Conservation (phyloP, 2,329 filamentous ascomycete species). For the Ceratocystis destructans region DNA sequence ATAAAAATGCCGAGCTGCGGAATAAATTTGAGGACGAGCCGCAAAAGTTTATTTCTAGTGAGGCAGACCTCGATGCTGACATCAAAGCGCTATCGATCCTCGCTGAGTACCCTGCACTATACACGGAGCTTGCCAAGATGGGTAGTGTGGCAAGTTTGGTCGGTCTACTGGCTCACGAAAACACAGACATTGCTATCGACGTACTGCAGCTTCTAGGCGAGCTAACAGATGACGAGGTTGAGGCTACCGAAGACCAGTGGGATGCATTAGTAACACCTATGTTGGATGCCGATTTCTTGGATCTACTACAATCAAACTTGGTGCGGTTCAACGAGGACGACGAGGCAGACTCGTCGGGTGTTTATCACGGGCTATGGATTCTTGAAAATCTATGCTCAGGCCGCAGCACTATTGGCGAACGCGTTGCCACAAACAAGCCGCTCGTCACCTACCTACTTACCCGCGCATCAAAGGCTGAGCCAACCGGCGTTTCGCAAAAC, state of each 20-base stretch:
- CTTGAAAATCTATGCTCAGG: constrained; percentile 77
- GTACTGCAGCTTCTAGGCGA: constrained; percentile 82
- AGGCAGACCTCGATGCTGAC: constrained; percentile 79
- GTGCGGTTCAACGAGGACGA: constrained; percentile 61
- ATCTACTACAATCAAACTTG: constrained; percentile 65
- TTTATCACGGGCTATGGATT: constrained; percentile 73
- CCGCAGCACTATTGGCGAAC: constrained; percentile 47
- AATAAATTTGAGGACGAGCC: constrained; percentile 73
- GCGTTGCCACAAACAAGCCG: constrained; percentile 53
- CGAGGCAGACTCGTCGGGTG: constrained; percentile 61
- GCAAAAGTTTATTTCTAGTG: constrained; percentile 67
- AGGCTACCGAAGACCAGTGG: constrained; percentile 50
- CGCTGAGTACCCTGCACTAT: constrained; percentile 73
- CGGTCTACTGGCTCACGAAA: constrained; percentile 77
- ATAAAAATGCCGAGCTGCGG: constrained; percentile 77
- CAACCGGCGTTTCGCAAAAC: constrained; percentile 58
- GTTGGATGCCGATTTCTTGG: constrained; percentile 51
- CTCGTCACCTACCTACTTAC: constrained; percentile 65
- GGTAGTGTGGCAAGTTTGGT: constrained; percentile 64
- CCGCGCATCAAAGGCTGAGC: constrained; percentile 45
- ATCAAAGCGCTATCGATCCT: constrained; percentile 79
- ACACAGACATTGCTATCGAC: constrained; percentile 89
- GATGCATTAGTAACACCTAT: constrained; percentile 57
- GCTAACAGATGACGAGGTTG: constrained; percentile 82
- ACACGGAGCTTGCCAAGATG: constrained; percentile 62